A percentile compares a stretch with the other conserved stretches of the same genome.
Evolutionary conservation across 495 filamentous ascomycete species (phyloP).

Genomic region (Lepidopterella palustris): DNA sequence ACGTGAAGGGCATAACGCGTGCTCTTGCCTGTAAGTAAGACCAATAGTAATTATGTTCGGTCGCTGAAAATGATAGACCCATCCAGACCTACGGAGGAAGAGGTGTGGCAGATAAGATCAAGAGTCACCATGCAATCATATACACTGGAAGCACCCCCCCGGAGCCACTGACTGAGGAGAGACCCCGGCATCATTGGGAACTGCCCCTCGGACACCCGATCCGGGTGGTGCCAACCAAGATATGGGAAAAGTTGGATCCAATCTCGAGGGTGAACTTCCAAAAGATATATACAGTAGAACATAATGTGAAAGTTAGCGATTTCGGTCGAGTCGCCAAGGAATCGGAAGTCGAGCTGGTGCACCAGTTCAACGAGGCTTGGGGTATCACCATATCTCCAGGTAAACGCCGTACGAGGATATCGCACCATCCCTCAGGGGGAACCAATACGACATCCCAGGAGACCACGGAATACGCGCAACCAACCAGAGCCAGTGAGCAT

Average conservation of each 20-base stretch:
- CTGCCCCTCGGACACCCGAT: conserved; percentile 3
- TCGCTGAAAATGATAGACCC: conserved; percentile 2
- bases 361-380: neutral
- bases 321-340: conserved; percentile 27
- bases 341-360: neutral
- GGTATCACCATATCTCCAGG: too few relatives aligned
- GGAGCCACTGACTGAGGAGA: neutral
- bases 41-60: neutral
- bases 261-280: conserved; percentile 42
- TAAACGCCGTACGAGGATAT: too few relatives aligned
- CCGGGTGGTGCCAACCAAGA: neutral
- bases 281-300: conserved; percentile 45
- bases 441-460: too few relatives aligned
- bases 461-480: too few relatives aligned
- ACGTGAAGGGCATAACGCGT: conserved; percentile 19
- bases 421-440: too few relatives aligned
- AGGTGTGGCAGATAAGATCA: conserved; percentile 21
- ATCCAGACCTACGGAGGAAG: conserved; percentile 24
- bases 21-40: conserved; percentile 17
- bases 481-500: too few relatives aligned
- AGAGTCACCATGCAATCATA: conserved; percentile 31
- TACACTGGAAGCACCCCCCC: conserved; percentile 14
- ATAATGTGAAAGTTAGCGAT: conserved; percentile 41
- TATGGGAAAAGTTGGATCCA: conserved; percentile 8
- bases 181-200: neutral